phyloP scores from a whole-genome alignment of 148 eudicot genomes.

The Tetragonia tetragonoides region DNA sequence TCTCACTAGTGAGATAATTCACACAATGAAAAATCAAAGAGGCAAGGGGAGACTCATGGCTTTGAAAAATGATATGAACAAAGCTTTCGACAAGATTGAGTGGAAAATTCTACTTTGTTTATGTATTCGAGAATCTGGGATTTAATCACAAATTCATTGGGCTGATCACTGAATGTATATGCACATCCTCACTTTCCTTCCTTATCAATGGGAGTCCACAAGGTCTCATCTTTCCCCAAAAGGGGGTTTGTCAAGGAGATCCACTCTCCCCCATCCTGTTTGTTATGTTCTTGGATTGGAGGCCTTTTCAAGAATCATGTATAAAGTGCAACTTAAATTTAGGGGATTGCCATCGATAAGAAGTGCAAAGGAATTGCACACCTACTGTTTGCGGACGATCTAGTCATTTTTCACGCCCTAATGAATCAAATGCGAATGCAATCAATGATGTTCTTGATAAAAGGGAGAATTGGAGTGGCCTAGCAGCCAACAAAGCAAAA shows the following conservation, averaged over 20 bases:
- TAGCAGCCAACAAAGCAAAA: background rate
- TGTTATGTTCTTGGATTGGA: background rate
- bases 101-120: background rate
- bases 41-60: too few relatives aligned
- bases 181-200: background rate
- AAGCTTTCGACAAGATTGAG: background rate
- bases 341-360: background rate
- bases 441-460: background rate
- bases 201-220: background rate
- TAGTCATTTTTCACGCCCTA: background rate
- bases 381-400: background rate
- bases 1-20: too few relatives aligned
- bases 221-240: background rate
- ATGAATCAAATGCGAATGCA: background rate
- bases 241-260: background rate
- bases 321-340: background rate
- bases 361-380: background rate
- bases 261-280: background rate
- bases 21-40: too few relatives aligned
- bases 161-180: background rate
- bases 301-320: background rate
- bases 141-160: background rate
- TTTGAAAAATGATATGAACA: background rate
- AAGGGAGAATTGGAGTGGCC: background rate
- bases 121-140: background rate